phyloP scores from a whole-genome alignment of 345 rosid genomes.

The Euphorbia peplus region DNA sequence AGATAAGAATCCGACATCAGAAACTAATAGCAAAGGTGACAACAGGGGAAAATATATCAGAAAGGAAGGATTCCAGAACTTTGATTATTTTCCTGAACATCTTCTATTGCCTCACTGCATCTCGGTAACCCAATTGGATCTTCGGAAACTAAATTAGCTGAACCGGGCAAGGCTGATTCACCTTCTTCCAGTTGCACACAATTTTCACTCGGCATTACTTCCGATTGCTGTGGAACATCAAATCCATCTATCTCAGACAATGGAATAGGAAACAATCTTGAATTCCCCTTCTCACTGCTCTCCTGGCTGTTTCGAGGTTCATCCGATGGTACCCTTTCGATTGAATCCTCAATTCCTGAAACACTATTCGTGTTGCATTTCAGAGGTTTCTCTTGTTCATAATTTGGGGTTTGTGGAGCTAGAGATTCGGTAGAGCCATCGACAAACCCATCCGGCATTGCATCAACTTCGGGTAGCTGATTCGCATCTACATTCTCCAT shows the following conservation, averaged over 20 bases:
- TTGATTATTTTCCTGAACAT: conserved; percentile 38
- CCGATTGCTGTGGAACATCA: conserved; percentile 38
- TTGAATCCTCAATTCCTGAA: conserved; percentile 20
- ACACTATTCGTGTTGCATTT: conserved; percentile 28
- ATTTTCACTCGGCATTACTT: conserved; percentile 24
- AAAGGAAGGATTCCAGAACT: conserved; percentile 29
- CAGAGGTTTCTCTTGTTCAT: conserved; percentile 41
- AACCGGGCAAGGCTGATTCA: conserved; percentile 12
- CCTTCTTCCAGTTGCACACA: conserved; percentile 30
- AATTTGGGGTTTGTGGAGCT: conserved; percentile 47
- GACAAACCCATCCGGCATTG: conserved; percentile 92
- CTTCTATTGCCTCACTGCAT: conserved; percentile 34
- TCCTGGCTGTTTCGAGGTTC: conserved; percentile 17
- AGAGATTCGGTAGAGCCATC: conserved; percentile 55
- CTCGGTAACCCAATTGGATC: conserved; percentile 26
- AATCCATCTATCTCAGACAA: conserved; percentile 47
- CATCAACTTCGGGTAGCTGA: conserved; percentile 86
- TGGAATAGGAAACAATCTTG: conserved; percentile 62
- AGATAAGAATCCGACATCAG: conserved; percentile 10
- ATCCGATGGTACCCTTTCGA: conserved; percentile 13
- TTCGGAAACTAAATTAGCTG: conserved; percentile 22
- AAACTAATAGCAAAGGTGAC: conserved; percentile 8
- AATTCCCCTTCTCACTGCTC: conserved; percentile 47
- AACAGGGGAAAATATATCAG: not conserved
- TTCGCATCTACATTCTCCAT: conserved; percentile 63